Evolutionary conservation across 2,329 filamentous ascomycete species (phyloP).

Genomic region (Ceratocystis ficicola): DNA sequence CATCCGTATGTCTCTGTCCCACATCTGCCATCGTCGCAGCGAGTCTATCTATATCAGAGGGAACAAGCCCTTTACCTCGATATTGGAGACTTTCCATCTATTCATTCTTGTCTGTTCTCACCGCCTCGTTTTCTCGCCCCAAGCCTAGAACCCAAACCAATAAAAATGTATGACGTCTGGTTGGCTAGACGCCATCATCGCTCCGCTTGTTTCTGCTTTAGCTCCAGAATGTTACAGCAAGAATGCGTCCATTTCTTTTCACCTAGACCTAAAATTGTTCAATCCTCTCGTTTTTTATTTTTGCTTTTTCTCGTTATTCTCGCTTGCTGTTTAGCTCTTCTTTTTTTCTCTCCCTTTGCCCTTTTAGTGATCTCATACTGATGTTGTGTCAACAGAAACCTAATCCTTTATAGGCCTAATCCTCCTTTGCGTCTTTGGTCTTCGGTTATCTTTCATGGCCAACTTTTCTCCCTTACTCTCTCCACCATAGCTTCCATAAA

Average conservation of each 20-base stretch:
- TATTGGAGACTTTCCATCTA: background rate
- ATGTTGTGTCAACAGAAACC: slow-evolving; percentile 1
- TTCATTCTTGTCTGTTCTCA: background rate
- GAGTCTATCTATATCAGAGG: no score
- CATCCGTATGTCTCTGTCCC: background rate
- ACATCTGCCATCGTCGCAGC: no score
- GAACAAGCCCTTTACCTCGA: background rate
- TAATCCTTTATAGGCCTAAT: background rate
- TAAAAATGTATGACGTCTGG: background rate
- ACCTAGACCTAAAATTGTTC: background rate
- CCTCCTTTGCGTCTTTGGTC: background rate
- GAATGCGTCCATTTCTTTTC: background rate
- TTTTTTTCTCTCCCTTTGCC: background rate
- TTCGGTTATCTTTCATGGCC: slow-evolving; percentile 12
- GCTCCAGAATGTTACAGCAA: background rate
- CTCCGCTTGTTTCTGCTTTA: background rate
- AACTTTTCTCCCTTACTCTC: slow-evolving; percentile 4
- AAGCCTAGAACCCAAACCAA: background rate
- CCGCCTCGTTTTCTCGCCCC: background rate
- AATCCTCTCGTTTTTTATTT: background rate
- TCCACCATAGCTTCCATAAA: background rate
- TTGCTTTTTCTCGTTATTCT: background rate
- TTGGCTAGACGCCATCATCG: background rate
- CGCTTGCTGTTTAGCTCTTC: background rate
- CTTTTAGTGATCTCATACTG: slow-evolving; percentile 2